Conservation (phyloP, 352 stramenopile genomes). For the Pythium rishiriense region DNA sequence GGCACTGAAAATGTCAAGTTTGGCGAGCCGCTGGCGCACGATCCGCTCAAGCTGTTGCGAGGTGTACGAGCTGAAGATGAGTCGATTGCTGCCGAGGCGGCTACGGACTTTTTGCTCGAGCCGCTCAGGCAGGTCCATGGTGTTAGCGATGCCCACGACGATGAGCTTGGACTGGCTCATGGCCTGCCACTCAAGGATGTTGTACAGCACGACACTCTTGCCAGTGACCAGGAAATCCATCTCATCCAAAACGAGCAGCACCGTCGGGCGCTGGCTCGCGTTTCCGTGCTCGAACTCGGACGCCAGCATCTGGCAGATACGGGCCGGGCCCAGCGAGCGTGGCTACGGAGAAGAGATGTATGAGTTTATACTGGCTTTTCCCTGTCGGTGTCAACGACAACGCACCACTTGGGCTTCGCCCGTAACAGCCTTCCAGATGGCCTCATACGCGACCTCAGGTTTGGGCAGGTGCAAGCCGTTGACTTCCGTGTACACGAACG, state of each 20-base stretch:
- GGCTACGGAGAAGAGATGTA: constrained; percentile 1
- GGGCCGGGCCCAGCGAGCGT: constrained; percentile 32
- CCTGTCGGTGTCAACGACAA: no score
- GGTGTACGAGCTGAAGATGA: constrained; percentile 73
- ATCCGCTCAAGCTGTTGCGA: constrained; percentile 63
- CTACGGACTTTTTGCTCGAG: constrained; percentile 71
- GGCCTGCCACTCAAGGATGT: constrained; percentile 74
- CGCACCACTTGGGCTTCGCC: constrained; percentile 19
- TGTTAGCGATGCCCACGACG: constrained; percentile 77
- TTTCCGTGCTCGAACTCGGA: constrained; percentile 47
- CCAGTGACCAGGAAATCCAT: constrained; percentile 78
- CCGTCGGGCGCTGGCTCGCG: constrained; percentile 37
- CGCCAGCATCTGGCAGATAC: constrained; percentile 48
- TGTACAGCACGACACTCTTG: constrained; percentile 81
- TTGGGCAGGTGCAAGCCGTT: constrained; percentile 73
- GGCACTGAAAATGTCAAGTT: constrained; percentile 58
- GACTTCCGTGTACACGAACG: constrained; percentile 66
- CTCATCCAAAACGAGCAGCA: constrained; percentile 70
- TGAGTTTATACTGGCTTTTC: neutral
- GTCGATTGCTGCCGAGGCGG: constrained; percentile 59
- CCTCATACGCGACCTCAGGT: constrained; percentile 60
- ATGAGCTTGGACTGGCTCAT: constrained; percentile 59
- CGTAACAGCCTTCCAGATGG: constrained; percentile 59
- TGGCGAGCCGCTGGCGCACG: constrained; percentile 55
- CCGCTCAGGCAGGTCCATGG: constrained; percentile 76